Evolutionary conservation across 164 flowering plant species (phyloP).

Genomic region (Dillenia suffruticosa): DNA sequence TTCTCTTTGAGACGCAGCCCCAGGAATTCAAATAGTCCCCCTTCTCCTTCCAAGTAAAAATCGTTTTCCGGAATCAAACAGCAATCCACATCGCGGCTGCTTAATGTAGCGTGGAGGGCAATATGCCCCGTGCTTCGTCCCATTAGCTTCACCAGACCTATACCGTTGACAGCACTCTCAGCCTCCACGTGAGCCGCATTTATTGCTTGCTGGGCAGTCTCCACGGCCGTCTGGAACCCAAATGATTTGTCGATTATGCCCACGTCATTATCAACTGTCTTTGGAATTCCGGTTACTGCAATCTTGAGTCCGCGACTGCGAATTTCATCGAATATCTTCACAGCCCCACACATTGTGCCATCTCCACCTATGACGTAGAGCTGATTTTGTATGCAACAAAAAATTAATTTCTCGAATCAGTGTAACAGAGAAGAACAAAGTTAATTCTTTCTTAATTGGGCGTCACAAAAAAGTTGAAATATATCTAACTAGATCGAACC

Average conservation of each 20-base stretch:
- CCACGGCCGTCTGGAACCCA: conserved; percentile 89
- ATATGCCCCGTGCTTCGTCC: conserved; percentile 90
- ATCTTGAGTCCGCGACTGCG: conserved; percentile 43
- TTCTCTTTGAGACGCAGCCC: conserved; percentile 41
- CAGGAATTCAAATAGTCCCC: conserved; percentile 68
- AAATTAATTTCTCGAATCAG: not conserved
- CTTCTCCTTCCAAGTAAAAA: conserved; percentile 68
- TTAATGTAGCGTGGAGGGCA: conserved; percentile 68
- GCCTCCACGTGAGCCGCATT: conserved; percentile 78
- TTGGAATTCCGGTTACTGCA: conserved; percentile 63
- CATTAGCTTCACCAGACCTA: conserved; percentile 87
- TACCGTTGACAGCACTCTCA: conserved; percentile 82
- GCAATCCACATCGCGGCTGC: conserved; percentile 86
- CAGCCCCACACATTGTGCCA: conserved; percentile 84
- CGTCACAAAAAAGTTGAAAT: not conserved
- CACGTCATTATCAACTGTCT: conserved; percentile 84
- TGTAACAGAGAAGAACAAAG: not conserved
- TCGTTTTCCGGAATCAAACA: conserved; percentile 74
- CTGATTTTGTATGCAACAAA: conserved; percentile 23
- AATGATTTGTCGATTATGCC: conserved; percentile 84
- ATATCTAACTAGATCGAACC: not conserved
- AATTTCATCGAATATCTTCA: conserved; percentile 63
- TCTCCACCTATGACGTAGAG: conserved; percentile 86
- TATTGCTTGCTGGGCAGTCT: conserved; percentile 79
- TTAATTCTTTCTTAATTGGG: not conserved